A percentile compares a stretch with the other conserved stretches of the same genome.
phyloP scores from a whole-genome alignment of 495 filamentous ascomycete genomes.

The Penicillium flavigenum region DNA sequence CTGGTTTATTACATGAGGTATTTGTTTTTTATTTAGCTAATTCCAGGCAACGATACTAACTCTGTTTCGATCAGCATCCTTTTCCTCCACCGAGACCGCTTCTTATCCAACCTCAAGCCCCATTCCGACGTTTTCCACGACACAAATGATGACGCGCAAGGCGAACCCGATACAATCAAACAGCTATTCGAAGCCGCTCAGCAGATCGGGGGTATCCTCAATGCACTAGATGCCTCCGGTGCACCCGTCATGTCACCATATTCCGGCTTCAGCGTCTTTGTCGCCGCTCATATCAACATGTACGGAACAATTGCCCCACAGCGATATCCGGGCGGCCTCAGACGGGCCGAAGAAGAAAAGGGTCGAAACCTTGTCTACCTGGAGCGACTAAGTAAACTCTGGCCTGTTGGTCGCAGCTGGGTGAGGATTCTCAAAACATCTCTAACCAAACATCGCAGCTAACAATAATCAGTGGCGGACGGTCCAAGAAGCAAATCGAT shows the following conservation, averaged over 20 bases:
- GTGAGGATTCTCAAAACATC: conserved; percentile 19
- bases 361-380: conserved; percentile 38
- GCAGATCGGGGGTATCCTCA: conserved; percentile 37
- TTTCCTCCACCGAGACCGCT: conserved; percentile 44
- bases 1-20: conserved; percentile 48
- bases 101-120: conserved; percentile 37
- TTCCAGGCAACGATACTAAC: not conserved
- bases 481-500: conserved; percentile 44
- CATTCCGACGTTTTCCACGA: conserved; percentile 29
- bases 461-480: conserved; percentile 36
- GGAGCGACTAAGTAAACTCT: conserved; percentile 38
- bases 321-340: conserved; percentile 40
- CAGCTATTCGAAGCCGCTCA: conserved; percentile 42
- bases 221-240: conserved; percentile 37
- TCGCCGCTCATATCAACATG: conserved; percentile 49
- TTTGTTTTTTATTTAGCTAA: not conserved
- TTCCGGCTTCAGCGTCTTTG: conserved; percentile 47
- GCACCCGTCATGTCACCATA: conserved; percentile 46
- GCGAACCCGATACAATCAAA: conserved; percentile 30
- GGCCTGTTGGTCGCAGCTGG: conserved; percentile 46
- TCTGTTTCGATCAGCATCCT: conserved; percentile 26
- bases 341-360: conserved; percentile 41
- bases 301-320: conserved; percentile 42
- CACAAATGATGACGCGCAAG: conserved; percentile 19
- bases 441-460: not conserved